A percentile compares a stretch with the other conserved stretches of the same genome.
phyloP scores from a whole-genome alignment of 1,284 basidiomycete genomes.

The Mycosarcoma mackinlayi region DNA sequence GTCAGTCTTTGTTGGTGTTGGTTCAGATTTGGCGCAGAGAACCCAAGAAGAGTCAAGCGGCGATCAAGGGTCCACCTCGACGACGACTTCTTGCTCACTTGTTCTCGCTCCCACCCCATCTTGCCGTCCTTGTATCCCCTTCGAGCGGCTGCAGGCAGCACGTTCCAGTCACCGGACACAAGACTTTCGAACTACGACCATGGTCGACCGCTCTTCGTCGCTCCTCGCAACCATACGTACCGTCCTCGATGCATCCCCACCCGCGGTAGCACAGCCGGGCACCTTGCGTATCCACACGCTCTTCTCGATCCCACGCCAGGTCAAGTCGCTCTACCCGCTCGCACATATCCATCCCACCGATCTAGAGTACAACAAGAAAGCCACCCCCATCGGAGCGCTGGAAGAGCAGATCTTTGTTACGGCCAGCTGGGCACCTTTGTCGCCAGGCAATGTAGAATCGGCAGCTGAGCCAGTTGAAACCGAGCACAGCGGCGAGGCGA shows the following conservation, averaged over 20 bases:
- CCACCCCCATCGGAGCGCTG: slow-evolving; percentile 24
- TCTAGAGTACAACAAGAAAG: slow-evolving; percentile 27
- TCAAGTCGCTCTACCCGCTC: slow-evolving; percentile 61
- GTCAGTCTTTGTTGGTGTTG: no score
- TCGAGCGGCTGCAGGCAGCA: no score
- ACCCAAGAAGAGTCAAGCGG: no score
- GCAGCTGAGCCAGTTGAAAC: background rate
- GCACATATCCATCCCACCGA: slow-evolving; percentile 59
- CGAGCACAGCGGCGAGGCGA: background rate
- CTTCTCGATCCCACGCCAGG: slow-evolving; percentile 57
- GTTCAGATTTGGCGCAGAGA: no score
- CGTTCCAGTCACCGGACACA: background rate
- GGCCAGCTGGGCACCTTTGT: slow-evolving; percentile 36
- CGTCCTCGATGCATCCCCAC: slow-evolving; percentile 22
- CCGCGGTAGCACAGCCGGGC: slow-evolving; percentile 33
- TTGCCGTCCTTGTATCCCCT: background rate
- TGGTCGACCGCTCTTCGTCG: slow-evolving; percentile 10
- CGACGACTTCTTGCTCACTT: background rate
- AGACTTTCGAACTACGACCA: no score
- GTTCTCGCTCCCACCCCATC: background rate
- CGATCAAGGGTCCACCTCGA: no score
- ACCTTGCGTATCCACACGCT: slow-evolving; percentile 51
- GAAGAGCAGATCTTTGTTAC: slow-evolving; percentile 51
- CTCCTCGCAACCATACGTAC: slow-evolving; percentile 33
- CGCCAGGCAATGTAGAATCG: slow-evolving; percentile 6